A percentile compares a stretch with the other conserved stretches of the same genome.
Evolutionary conservation across 371 early-diverging fungal species (phyloP).

Genomic region (Catenaria anguillulae): DNA sequence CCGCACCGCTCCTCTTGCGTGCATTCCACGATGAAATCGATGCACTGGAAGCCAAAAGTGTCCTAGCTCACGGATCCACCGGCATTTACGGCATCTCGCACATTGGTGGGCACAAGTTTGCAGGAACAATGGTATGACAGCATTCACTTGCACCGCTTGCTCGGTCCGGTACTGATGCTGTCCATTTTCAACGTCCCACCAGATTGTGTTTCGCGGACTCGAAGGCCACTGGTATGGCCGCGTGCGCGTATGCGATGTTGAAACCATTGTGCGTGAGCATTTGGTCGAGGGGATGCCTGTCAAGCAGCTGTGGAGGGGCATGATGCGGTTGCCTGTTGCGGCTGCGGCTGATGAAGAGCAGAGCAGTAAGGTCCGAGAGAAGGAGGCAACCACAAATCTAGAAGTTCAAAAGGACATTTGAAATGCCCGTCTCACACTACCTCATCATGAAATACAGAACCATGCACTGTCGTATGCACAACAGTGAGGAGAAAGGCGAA

Average conservation of each 20-base stretch:
- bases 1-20: background rate
- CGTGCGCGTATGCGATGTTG: background rate
- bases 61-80: background rate
- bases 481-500: no score
- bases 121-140: background rate
- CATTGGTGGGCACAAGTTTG: slow-evolving; percentile 3
- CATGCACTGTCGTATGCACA: no score
- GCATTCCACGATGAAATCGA: background rate
- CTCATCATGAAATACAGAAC: no score
- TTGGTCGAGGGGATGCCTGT: background rate
- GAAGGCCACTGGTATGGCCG: background rate
- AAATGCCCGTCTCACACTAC: no score
- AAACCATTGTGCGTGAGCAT: background rate
- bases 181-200: no score
- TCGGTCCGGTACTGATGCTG: no score
- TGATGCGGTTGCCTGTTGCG: no score
- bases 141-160: no score
- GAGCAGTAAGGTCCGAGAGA: no score
- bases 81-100: background rate
- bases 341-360: background rate
- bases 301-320: background rate
- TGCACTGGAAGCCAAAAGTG: background rate
- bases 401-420: no score
- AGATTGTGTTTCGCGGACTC: background rate
- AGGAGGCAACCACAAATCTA: no score